Percentiles rank a stretch among this genome's conserved stretches.
These are phyloP conservation scores for Anthostomella pinea DNA, from an alignment of 2,329 filamentous ascomycete species.

Conservation along the genomic window DNA sequence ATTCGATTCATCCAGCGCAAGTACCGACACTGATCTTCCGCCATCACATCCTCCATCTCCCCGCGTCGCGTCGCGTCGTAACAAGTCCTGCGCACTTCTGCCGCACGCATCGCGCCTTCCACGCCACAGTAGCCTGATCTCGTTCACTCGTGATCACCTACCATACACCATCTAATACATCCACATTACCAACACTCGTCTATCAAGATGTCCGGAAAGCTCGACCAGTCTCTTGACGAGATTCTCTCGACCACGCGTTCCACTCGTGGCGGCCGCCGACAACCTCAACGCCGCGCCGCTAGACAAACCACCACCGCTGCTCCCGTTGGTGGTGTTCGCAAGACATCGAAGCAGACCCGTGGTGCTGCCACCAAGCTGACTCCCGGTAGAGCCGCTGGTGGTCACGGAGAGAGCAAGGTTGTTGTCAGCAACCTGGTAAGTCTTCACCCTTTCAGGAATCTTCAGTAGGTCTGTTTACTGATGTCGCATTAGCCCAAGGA, in stretches of 20 bases:
- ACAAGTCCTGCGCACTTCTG: constrained; percentile 8
- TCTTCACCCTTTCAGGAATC: constrained; percentile 1
- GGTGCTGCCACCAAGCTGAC: constrained; percentile 56
- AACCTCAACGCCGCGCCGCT: constrained; percentile 47
- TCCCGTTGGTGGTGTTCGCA: constrained; percentile 83
- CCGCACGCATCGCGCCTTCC: constrained; percentile 9
- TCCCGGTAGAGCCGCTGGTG: constrained; percentile 61
- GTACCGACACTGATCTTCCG: constrained; percentile 3
- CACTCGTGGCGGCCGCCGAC: constrained; percentile 54
- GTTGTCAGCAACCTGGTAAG: constrained; percentile 98
- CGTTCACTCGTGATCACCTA: constrained; percentile 24
- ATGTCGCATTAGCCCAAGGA: constrained; percentile 72
- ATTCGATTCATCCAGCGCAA: constrained; percentile 3
- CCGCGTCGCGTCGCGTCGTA: constrained; percentile 6
- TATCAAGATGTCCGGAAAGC: constrained; percentile 82
- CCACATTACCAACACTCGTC: constrained; percentile 41
- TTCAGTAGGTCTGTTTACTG: constrained; percentile 13
- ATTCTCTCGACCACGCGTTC: constrained; percentile 78
- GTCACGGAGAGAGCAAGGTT: constrained; percentile 83
- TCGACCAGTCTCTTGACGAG: constrained; percentile 95
- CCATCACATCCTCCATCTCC: constrained; percentile 3
- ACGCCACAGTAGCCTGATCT: constrained; percentile 21
- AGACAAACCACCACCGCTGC: constrained; percentile 58
- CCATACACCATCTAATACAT: constrained; percentile 17
- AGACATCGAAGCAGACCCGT: constrained; percentile 64